Conservation (phyloP, 768 basidiomycete genomes). For the Lactarius indigo region DNA sequence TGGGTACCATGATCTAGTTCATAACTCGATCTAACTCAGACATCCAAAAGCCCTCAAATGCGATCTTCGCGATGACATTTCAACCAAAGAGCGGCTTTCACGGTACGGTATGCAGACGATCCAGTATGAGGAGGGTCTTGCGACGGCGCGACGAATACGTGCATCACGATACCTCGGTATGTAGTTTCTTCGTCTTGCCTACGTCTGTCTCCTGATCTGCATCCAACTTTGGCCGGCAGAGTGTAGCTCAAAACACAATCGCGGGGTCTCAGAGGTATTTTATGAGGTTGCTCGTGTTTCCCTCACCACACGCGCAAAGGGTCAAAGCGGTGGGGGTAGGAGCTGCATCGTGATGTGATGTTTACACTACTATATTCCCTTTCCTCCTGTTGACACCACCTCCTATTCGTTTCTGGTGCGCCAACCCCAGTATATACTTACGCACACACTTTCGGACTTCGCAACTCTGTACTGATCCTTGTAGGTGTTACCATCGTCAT, state of each 20-base stretch:
- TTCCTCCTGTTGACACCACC: background rate
- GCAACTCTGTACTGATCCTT: constrained; percentile 20
- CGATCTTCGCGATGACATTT: constrained; percentile 84
- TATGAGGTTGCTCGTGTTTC: constrained; percentile 88
- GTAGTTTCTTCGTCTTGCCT: constrained; percentile 28
- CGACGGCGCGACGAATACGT: constrained; percentile 85
- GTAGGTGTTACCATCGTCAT: constrained; percentile 17
- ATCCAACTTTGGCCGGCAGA: constrained; percentile 54
- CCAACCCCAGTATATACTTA: constrained; percentile 18
- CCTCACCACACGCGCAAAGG: constrained; percentile 68
- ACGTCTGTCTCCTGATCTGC: background rate
- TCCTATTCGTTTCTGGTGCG: constrained; percentile 1
- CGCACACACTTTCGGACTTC: constrained; percentile 12
- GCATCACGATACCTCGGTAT: constrained; percentile 89
- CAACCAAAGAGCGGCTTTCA: constrained; percentile 66
- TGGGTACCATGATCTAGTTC: constrained; percentile 39
- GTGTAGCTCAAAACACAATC: constrained; percentile 96
- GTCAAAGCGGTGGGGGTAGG: constrained; percentile 40
- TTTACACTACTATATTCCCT: background rate
- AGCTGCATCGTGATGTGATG: constrained; percentile 61
- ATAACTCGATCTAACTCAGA: constrained; percentile 10
- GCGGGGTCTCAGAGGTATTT: constrained; percentile 92
- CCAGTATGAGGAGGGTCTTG: constrained; percentile 89
- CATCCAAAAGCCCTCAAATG: constrained; percentile 77
- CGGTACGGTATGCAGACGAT: constrained; percentile 69